Percentiles rank a stretch among this genome's conserved stretches.
Conservation (phyloP, 306 rosid species). For the Astragalus glycyphyllos region DNA sequence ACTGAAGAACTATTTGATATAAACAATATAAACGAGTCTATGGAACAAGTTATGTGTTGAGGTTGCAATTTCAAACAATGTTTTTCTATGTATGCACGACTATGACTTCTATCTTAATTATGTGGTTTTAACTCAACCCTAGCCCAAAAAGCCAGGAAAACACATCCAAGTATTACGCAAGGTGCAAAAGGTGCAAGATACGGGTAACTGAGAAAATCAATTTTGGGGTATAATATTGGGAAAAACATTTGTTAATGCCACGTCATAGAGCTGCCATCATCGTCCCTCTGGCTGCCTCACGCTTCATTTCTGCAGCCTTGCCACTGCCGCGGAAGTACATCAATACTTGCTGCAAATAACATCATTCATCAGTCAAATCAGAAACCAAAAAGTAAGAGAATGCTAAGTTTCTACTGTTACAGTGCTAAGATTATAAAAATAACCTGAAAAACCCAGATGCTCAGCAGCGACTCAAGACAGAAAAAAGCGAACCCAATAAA, state of each 20-base stretch:
- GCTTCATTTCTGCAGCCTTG: conserved; percentile 72
- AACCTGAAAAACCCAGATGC: conserved; percentile 99
- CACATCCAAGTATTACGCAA: conserved; percentile 37
- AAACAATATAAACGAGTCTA: conserved; percentile 8
- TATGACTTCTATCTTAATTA: conserved; percentile 37
- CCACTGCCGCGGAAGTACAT: conserved; percentile 97
- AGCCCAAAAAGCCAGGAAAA: conserved; percentile 37
- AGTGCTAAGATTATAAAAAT: conserved; percentile 46
- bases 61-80: conserved; percentile 36
- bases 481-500: conserved; percentile 78
- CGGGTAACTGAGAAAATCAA: conserved; percentile 33
- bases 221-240: conserved; percentile 24
- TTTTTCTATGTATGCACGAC: conserved; percentile 48
- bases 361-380: conserved; percentile 32
- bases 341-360: conserved; percentile 83
- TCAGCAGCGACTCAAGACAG: conserved; percentile 75
- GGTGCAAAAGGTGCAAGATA: conserved; percentile 33
- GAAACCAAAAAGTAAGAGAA: conserved; percentile 12
- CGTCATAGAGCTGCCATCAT: conserved; percentile 84
- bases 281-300: conserved; percentile 80
- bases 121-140: conserved; percentile 36
- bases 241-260: conserved; percentile 21
- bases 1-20: conserved; percentile 22
- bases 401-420: conserved; percentile 4
- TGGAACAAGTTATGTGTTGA: conserved; percentile 14